Conservation (phyloP, 2,329 filamentous ascomycete species). For the Alternaria rosae region DNA sequence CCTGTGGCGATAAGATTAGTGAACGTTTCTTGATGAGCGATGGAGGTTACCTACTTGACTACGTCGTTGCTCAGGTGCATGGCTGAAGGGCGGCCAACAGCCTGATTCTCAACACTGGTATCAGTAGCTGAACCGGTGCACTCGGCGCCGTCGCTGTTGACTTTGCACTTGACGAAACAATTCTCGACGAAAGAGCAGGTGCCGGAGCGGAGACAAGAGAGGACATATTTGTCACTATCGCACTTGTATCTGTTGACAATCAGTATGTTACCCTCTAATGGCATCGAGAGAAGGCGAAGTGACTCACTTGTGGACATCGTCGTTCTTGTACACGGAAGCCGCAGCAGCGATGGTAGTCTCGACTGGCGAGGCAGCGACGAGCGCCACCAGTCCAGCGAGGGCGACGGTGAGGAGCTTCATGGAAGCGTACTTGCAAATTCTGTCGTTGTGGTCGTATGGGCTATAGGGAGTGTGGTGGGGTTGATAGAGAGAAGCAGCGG, state of each 20-base stretch:
- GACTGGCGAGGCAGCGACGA: conserved; percentile 2
- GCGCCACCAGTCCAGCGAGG: conserved; percentile 8
- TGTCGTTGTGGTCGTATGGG: neutral
- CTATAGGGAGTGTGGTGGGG: neutral
- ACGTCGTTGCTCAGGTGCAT: no score
- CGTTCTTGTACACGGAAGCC: neutral
- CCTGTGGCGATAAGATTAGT: no score
- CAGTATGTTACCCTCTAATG: neutral
- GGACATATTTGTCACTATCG: neutral
- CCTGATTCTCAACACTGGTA: no score
- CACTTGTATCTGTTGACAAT: conserved; percentile 1
- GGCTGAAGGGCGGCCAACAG: no score
- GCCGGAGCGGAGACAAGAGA: neutral
- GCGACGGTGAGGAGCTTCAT: conserved; percentile 15
- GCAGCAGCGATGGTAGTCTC: neutral
- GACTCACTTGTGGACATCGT: neutral
- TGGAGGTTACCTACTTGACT: no score
- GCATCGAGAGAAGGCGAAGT: neutral
- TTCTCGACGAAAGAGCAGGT: neutral
- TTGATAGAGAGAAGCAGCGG: neutral
- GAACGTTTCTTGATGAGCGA: no score
- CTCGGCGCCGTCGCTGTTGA: neutral
- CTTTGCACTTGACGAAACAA: neutral
- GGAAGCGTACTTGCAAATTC: neutral
- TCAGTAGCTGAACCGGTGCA: no score